Evolutionary conservation across 83 land plant genomes (phyloP), one percentile per base, ranked within the genome.

Genomic region (Diphasiastrum complanatum): DNA sequence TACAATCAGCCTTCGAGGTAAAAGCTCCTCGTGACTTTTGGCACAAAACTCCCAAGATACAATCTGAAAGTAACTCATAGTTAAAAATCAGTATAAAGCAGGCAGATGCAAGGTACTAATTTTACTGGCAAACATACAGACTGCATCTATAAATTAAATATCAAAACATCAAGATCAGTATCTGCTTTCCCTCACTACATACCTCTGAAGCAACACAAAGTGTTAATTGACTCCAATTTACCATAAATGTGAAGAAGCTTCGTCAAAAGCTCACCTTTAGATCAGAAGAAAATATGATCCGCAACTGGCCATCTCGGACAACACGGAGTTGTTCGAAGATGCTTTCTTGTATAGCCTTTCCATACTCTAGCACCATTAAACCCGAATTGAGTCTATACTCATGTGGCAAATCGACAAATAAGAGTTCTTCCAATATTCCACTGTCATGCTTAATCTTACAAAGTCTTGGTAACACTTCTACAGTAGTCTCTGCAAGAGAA

Each of bases 271-370:
- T n/a, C n/a, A 87, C 97, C 89, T 87, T 91, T 49, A 91, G 51
- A 45, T 92, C 98, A 29, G 85, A 68, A 55, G 88, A 74, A 53
- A 92, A 92, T 25, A 78, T 71, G 31, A 92, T 78, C 5, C 96
- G 81, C 51, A 92, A 81, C 51, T 74, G 95, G 14, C 98, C 98
- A 66, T 92, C 95, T 32, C 91, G 87, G 38, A 92, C 81, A 55
- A 92, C 88, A 62, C 96, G 95, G n/a, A 92, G 79, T 5, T 87
- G 91, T 70, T 87, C 96, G 74, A 83, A 92, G n/a, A 92, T 89
- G 75, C 83, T 92, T 53, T 89, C 96, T 71, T 89, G 91, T 50
- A 83, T 72, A 45, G 87, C 91, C 66, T 85, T 89, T 60, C 45
- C 78, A 65, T 89, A 89, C 71, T 89, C 91, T 37, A 89, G 63